Base-by-base conservation (phyloP, 2,329 filamentous ascomycete genomes). In the Colletotrichum tofieldiae region DNA sequence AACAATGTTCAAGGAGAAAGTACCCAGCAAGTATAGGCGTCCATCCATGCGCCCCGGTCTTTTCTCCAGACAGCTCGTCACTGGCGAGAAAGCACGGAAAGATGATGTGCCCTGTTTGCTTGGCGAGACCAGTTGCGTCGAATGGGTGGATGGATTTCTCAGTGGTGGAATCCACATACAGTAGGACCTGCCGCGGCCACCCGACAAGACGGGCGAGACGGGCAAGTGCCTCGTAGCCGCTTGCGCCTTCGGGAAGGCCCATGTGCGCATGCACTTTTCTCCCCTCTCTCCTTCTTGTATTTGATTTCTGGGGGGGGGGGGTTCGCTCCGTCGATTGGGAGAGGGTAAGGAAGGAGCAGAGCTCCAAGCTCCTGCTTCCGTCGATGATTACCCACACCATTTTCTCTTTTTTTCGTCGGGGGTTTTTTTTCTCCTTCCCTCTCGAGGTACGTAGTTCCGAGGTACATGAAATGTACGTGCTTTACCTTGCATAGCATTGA, bases 161-260 rank as follows among this genome's bases (percentile, higher is more conserved):
- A 59, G 58, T 52, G 65, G 69, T 49, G 58, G 58, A 68, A 55
- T 64, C 58, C 69, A 72, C 58, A 69, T 39, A 47, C 35, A 59
- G 58, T 59, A 69, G 29, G 45, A 58, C 65, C 59, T 64, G 39
- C 45, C 43, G 64, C 68, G 58, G 64, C 56, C 68, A 71, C 47
- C 62, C 63, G 55, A 62, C 56, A 58, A 49, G 49, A 29, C 45
- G 45, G 45, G 45, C 45, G 23, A 67, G 68, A 51, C 68, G 65
- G 65, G 69, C 65, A 72, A 64, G 51, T 37, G 69, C 45, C 37
- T 65, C 62, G 65, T 45, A 60, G 65, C 39, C 39, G 62, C 58
- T 68, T 69, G 65, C 69, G 65, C n/a, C 59, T 63, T 72, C 45
- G 45, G 69, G 6, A 65, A 72, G 69, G 65, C 43, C 59, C 43